phyloP scores from a whole-genome alignment of 2,329 filamentous ascomycete genomes.

The Zarea fungicola region DNA sequence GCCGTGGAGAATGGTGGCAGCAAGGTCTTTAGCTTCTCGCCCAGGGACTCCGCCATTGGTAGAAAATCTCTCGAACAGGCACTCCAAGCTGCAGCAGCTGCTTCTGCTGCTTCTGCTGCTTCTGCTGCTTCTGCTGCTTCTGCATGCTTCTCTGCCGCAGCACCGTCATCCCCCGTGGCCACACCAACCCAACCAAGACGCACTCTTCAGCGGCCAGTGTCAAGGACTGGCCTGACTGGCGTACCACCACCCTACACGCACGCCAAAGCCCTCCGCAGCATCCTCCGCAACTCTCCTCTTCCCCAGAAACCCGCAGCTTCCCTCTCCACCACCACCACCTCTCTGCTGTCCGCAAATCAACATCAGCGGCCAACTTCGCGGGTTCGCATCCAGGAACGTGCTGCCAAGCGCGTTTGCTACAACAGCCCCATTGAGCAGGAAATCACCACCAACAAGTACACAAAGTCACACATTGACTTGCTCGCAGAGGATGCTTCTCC shows the following conservation, averaged over 20 bases:
- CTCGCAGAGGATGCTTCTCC: conserved; percentile 50
- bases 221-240: not conserved
- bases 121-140: not conserved
- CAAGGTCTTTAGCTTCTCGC: conserved; percentile 43
- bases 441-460: conserved; percentile 58
- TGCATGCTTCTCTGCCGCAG: not conserved
- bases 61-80: conserved; percentile 1
- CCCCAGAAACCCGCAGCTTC: conserved; percentile 40
- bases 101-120: not conserved
- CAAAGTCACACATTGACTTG: conserved; percentile 58
- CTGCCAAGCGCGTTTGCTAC: conserved; percentile 54
- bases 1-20: conserved; percentile 37
- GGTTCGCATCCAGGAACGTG: conserved; percentile 27
- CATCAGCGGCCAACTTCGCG: conserved; percentile 47
- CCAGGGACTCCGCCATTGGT: conserved; percentile 26
- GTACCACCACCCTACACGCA: conserved; percentile 51
- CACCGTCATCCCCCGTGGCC: not conserved
- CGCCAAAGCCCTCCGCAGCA: conserved; percentile 55
- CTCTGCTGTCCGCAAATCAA: conserved; percentile 49
- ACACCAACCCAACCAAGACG: conserved; percentile 2
- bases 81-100: not conserved
- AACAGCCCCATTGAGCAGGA: conserved; percentile 59
- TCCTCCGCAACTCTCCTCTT: conserved; percentile 61
- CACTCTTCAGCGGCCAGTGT: conserved; percentile 12
- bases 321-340: conserved; percentile 29